Percentiles rank a stretch among this genome's conserved stretches.
These are phyloP conservation scores for Pseudozyma sp. DNA, from an alignment of 1,284 basidiomycete species.

Conservation along the genomic window DNA sequence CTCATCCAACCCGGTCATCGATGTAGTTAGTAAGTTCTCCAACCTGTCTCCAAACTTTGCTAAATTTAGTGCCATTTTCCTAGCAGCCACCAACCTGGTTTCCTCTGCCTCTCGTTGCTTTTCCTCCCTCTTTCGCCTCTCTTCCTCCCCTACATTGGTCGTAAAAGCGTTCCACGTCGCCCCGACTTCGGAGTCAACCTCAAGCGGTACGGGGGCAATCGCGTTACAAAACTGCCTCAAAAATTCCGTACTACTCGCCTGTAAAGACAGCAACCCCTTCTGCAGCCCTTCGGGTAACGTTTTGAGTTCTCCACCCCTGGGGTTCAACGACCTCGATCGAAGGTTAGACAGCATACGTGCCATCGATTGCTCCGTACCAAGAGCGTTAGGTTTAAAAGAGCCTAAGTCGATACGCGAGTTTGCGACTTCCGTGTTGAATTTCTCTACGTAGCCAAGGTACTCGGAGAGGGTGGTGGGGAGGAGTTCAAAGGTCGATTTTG, in stretches of 20 bases:
- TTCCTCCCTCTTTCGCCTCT: conserved; percentile 12
- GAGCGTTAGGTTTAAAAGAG: conserved; percentile 5
- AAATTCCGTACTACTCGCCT: conserved; percentile 94
- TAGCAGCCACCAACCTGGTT: conserved; percentile 6
- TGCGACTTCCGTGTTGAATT: conserved; percentile 16
- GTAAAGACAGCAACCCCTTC: conserved; percentile 84
- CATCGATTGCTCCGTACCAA: conserved; percentile 12
- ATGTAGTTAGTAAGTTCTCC: conserved; percentile 5
- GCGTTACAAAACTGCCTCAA: conserved; percentile 94
- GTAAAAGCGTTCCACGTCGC: conserved; percentile 4
- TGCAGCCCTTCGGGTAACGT: conserved; percentile 83
- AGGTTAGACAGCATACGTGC: conserved; percentile 26
- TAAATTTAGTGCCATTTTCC: conserved; percentile 44
- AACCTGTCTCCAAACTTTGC: conserved; percentile 8
- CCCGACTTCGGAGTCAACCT: neutral
- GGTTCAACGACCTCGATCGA: conserved; percentile 17
- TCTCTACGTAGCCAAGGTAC: conserved; percentile 18
- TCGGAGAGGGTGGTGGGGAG: conserved; percentile 9
- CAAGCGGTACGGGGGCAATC: conserved; percentile 75
- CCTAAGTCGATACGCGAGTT: conserved; percentile 7
- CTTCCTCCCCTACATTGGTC: conserved; percentile 1
- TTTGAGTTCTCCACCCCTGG: conserved; percentile 53
- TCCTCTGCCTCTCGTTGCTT: conserved; percentile 26
- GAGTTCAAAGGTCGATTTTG: neutral
- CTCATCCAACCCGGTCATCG: conserved; percentile 21